Base-by-base conservation (phyloP, 768 basidiomycete genomes). In the Candolleomyces efflorescens region DNA sequence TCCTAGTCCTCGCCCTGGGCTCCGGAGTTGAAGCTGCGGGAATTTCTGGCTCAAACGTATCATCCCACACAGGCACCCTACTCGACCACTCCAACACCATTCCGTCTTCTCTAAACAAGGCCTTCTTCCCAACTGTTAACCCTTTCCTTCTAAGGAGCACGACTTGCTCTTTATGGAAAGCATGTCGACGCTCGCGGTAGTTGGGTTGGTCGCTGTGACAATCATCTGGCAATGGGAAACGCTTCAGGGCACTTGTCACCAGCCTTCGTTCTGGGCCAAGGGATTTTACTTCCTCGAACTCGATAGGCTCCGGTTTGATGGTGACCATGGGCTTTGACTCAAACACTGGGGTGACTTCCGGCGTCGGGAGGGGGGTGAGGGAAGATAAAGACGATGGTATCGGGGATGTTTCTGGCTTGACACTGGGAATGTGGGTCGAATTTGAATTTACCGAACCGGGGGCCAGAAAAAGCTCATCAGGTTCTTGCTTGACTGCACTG, bases 31-130 rank as follows among this genome's bases (percentile, higher is more conserved):
- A 11, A 26, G 20, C 6, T n/a, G 15, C 17, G 24, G 17, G 13
- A 36, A 6, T n/a, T 17, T 36, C 15, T 11, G 54, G 6, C 12
- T 22, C 10, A 22, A 56, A 39, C 3, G 55, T 55, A 18, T 55
- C 54, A 10, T 11, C 20, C 54, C 54, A 49, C 18, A 56, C 24
- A 13, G 46, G 46, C 10, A 12, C 9, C 36, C 23, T 3, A 13
- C 43, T 45, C 41, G 23, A 36, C 54, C 54, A 55, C 26, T 55
- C 54, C 20, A 55, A 20, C 17, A 55, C 54, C 54, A 55, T 23
- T 24, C 54, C 54, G 27, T 55, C 54, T 11, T 55, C 43, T 32
- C 54, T 44, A 23, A 20, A 38, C 3, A 43, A 15, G 26, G n/a
- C 50, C 12, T 23, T 52, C 23, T 52, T 52, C 50, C 24, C 41